Evolutionary conservation across 257 asterid species (phyloP), one percentile per base, ranked within the genome.

Genomic region (Fraxinus cuspidata): DNA sequence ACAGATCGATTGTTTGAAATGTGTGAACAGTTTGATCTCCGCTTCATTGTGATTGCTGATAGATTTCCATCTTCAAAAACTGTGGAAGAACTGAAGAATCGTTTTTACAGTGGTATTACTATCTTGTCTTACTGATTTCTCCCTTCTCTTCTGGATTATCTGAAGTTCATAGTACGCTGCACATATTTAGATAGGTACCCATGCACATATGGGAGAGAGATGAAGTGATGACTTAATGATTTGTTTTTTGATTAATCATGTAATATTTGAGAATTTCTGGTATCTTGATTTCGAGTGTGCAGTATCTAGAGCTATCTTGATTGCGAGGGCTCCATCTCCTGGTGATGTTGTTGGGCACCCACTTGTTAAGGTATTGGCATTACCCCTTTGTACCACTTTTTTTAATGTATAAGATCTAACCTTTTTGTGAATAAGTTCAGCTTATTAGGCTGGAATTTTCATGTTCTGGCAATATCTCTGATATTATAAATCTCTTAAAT

Each of bases 21-120:
- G 85, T 96, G 99, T 73, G 93, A 89, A 84, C 94, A 83, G 75
- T 93, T 88, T 86, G 98, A 96, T 87, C 98, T 96, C 66, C 97
- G 99, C 44, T 96, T 96, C 73, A 47, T 92, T 42, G 86, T 93
- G 77, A 78, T 96, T 72, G 99, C 97, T 47, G 99, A 96, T 83
- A 89, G 97, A 78, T 96, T 93, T 82, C 90, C 95, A 53, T 86
- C 97, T 34, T 79, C 94, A 78, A 93, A 87, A 84, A 87, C 94
- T 7, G 88, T 96, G 78, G 99, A 96, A 89, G 99, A 96, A 80
- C 89, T 96, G 78, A 96, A 91, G 88, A 88, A 86, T 79, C 98
- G 98, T 29, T 92, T 90, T 69, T 96, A 96, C 69, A 86, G 88
- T 82, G 99, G 98, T 96, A 92, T 63, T 53, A 29, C 71, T 72